Evolutionary conservation across 306 rosid species (phyloP), one percentile per base, ranked within the genome.

Genomic region (Myrica gale): DNA sequence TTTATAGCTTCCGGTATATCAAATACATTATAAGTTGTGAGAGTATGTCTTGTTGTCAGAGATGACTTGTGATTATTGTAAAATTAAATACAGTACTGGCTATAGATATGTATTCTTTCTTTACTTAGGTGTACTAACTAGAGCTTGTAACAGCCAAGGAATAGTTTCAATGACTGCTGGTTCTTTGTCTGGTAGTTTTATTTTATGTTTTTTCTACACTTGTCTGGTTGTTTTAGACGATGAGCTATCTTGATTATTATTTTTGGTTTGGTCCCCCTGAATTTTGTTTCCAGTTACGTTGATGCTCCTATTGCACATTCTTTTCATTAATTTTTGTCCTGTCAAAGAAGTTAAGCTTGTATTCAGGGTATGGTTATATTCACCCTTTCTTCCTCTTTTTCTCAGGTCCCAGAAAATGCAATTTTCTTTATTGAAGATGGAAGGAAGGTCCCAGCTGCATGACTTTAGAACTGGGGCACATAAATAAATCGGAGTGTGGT

Each of bases 341-440:
- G 51, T 71, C 8, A 16, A 6, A 26, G 15, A 54, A 46, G 56
- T 65, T 0, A 52, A 85, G 73, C 46, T 5, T 50, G n/a, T 4
- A 21, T 71, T n/a, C 15, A 9, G 21, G 50, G 26, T 42, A 5
- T 42, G 50, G 41, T 62, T 42, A 42, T 1, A 11, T 42, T 41
- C 9, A 66, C 26, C 26, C 4, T 32, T 21, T 58, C 10, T 69
- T 4, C 45, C 55, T 80, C 77, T 39, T 21, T 50, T 74, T 26
- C 78, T 81, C 88, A 96, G 99, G 99, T 96, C 71, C 96, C 99
- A 20, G 93, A 88, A 72, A 68, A 88, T 72, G 89, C 99, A 74
- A 90, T 96, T 85, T 96, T 85, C 97, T 96, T 96, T 80, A 90
- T 96, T 65, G 99, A 96, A 82, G 99, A 96, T 78, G 99, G 99